Conservation (phyloP, 2,329 filamentous ascomycete genomes). For the Trichoderma atrobrunneum region DNA sequence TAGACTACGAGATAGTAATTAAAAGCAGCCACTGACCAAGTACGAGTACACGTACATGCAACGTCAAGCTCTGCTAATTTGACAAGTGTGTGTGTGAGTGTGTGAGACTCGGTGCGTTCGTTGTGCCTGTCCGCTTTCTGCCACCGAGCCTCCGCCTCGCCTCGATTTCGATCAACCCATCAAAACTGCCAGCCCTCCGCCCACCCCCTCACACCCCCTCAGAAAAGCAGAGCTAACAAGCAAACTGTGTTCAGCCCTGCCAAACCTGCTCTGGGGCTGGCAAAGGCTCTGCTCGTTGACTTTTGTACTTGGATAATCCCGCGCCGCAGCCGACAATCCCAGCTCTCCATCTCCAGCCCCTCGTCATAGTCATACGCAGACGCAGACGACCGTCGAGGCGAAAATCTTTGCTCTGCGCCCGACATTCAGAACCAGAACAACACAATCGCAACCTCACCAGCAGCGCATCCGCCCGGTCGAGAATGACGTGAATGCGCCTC, state of each 20-base stretch:
- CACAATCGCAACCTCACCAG: neutral
- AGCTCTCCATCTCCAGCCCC: constrained; percentile 11
- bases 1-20: neutral
- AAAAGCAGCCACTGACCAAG: neutral
- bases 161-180: constrained; percentile 1
- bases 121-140: constrained; percentile 17
- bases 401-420: neutral
- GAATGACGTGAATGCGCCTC: constrained; percentile 34
- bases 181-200: constrained; percentile 1
- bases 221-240: constrained; percentile 4
- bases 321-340: constrained; percentile 13
- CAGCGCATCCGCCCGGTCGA: constrained; percentile 19
- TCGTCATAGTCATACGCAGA: constrained; percentile 1
- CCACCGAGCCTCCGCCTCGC: constrained; percentile 15
- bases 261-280: constrained; percentile 10
- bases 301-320: constrained; percentile 13
- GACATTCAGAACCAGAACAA: neutral
- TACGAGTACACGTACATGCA: neutral
- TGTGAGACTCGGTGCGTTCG: neutral
- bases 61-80: neutral
- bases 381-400: neutral
- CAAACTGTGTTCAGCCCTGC: constrained; percentile 16
- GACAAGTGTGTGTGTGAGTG: neutral
- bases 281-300: neutral
- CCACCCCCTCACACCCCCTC: constrained; percentile 17